Percentiles rank a stretch among this genome's conserved stretches.
Conservation (phyloP, 768 basidiomycete species). For the Lactarius psammicola region DNA sequence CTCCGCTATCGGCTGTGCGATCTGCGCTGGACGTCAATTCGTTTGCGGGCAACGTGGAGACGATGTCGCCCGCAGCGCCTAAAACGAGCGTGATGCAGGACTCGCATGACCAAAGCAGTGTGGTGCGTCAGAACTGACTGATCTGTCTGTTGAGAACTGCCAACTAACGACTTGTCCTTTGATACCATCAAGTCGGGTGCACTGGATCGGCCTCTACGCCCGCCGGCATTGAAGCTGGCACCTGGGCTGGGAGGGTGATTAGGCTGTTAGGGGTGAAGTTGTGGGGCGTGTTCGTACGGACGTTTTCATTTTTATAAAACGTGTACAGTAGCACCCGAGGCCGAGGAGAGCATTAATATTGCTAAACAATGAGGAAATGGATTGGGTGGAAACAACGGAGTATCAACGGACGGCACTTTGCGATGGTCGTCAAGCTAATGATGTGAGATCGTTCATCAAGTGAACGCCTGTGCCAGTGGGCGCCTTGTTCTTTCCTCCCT, state of each 20-base stretch:
- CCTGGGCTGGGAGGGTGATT: background rate
- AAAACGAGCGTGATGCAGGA: constrained; percentile 6
- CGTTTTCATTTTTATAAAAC: background rate
- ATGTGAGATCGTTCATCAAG: background rate
- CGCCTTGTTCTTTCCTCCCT: background rate
- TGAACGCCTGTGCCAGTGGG: background rate
- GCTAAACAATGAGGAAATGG: background rate
- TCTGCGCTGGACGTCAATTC: background rate
- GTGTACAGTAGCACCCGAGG: background rate
- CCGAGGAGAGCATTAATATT: background rate
- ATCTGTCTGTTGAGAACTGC: constrained; percentile 14
- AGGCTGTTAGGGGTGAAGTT: background rate
- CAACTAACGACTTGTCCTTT: constrained; percentile 1
- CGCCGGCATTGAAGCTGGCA: background rate
- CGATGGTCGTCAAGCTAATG: constrained; percentile 29
- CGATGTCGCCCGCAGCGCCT: background rate
- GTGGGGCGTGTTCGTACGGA: background rate
- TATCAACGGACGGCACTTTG: background rate
- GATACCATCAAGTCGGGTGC: constrained; percentile 10
- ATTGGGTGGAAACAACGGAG: too few species aligned
- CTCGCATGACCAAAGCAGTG: constrained; percentile 1
- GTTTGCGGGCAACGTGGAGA: background rate
- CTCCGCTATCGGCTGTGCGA: background rate
- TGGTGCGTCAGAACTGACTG: constrained; percentile 5
- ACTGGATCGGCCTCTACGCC: background rate